Base-by-base conservation (phyloP, 2,329 filamentous ascomycete species). In the Penicillium aurantiogriseum region DNA sequence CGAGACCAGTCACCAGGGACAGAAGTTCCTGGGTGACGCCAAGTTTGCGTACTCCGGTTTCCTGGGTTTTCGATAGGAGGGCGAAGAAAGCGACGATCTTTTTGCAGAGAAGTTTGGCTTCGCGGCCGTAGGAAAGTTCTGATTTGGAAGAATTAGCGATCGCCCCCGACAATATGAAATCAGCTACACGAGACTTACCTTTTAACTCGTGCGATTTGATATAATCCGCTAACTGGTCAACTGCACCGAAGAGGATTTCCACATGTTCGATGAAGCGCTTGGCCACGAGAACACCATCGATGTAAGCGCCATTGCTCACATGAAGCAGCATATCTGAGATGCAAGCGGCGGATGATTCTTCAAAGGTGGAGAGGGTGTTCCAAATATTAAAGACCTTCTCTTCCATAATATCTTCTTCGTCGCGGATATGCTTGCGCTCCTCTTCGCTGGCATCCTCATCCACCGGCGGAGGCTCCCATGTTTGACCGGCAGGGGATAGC, bases 241-340 rank as follows among this genome's bases (percentile, higher is more conserved):
- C 91, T 23, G 91, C 92, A 43, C 84, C 84, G 73, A 99, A 99
- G 2, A 99, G 81, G 40, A 99, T 86, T 67, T 99, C 92, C 54
- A 99, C 91, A 70, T 99, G 94, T 72, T 88, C 88, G 64, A 99
- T 99, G 77, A 99, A 99, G 71, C 90, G 91, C 76, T 94, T 95
- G 25, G 94, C 94, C 25, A 96, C 90, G 69, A 97, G 83, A 39
- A 99, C 92, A 21, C 94, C 94, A 70, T 97, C 93, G 57, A 97
- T 85, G 73, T 97, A 97, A 23, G 91, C 91, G 36, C 93, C 94
- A 72, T 99, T 99, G 81, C 93, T 97, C 61, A 99, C 94, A 74
- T 99, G 93, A 56, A 99, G 81, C 47, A 99, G 86, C 94, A 99
- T 99, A 73, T 99, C 94, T 13, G 94, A 97, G 65, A 99, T 99